Base-by-base conservation (phyloP, 345 rosid species). In the Microcos paniculata region DNA sequence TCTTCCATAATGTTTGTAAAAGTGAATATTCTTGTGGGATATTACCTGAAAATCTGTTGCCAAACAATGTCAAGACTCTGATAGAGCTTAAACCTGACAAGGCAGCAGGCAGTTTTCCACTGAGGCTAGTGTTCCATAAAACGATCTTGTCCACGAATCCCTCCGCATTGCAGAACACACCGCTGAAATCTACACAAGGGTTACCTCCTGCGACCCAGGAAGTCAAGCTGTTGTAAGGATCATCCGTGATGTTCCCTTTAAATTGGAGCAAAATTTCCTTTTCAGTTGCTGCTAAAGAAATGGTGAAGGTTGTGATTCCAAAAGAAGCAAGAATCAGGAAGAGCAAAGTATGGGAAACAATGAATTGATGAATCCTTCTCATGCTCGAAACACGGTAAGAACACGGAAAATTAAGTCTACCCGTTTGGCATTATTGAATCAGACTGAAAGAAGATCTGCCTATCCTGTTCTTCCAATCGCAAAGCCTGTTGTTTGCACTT, bases 121-220 rank as follows among this genome's bases (percentile, higher is more conserved):
- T 83, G 55, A 93, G 90, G 79, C 91, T 87, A 0, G 82, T 88
- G 86, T 91, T 96, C 99, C 99, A 93, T 56, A 96, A 74, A 53
- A 96, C 96, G 77, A 96, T 88, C 86, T 79, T 91, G 83, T 95
- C 97, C 9, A 93, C 92, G 57, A 88, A 84, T 14, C 98, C 96
- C 57, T 81, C 71, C 0, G 89, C 79, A 73, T 91, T 93, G 81
- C 99, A 95, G 75, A 81, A 75, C 51, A 95, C 91, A 16, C 98
- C 98, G 42, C 62, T 85, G 85, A 86, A 95, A 75, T 85, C 81
- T 38, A 70, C 80, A 79, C 99, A 96, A 68, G 86, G 88, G 64
- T 85, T 85, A 30, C 87, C 90, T 58, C 79, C 71, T 28, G 85
- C 76, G 69, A 84, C 88, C 99, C 99, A 93, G 15, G 90, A 81